These are phyloP conservation scores for Brachypodium distachyon DNA, from an alignment of 202 grass and related monocot genomes.

Conservation along the genomic window DNA sequence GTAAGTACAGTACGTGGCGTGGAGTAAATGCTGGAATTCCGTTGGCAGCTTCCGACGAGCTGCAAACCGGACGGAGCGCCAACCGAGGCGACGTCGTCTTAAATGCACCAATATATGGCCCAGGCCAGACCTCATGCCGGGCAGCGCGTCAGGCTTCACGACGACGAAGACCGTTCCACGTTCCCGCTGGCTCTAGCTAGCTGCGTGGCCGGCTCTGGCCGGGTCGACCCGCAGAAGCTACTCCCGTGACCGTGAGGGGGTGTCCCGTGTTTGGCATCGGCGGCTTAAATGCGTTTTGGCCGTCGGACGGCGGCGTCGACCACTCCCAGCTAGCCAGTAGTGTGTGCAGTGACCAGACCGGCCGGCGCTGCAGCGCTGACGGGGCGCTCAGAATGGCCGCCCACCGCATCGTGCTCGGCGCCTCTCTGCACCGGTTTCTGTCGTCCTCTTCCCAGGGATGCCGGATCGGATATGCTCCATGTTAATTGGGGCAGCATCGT, in stretches of 20 bases:
- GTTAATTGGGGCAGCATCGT: background rate
- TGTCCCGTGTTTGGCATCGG: background rate
- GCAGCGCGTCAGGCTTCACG: background rate
- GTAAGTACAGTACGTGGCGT: no score
- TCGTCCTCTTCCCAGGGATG: background rate
- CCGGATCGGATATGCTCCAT: background rate
- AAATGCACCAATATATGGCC: background rate
- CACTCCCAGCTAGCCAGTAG: background rate
- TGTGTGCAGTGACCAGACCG: background rate
- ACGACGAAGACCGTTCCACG: background rate
- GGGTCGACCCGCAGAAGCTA: no score
- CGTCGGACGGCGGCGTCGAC: background rate
- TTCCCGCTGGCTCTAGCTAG: background rate
- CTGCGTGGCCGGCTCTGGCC: no score
- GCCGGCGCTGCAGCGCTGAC: background rate
- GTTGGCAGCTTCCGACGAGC: background rate
- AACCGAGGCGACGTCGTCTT: background rate
- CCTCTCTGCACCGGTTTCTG: background rate
- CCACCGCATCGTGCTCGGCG: background rate
- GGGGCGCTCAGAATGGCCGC: background rate
- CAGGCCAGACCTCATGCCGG: background rate
- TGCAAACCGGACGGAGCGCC: constrained; percentile 4
- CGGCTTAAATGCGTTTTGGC: background rate
- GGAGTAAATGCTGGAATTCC: background rate
- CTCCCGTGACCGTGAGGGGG: no score